phyloP scores from a whole-genome alignment of 257 asterid species.

The Nicotiana sylvestris region DNA sequence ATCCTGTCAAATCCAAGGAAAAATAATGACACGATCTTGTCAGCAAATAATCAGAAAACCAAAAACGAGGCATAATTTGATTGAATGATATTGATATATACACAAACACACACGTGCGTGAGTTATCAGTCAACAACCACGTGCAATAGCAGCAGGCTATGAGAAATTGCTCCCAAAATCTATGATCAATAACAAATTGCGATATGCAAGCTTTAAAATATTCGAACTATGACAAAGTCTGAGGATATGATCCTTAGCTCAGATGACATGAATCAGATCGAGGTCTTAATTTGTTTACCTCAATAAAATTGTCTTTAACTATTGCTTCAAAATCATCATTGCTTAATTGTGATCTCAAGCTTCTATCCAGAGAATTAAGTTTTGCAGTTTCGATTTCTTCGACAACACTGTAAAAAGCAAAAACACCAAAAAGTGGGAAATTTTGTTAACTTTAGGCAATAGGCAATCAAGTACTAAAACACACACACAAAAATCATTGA shows the following conservation, averaged over 20 bases:
- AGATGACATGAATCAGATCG: slow-evolving; percentile 5
- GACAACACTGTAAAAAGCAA: slow-evolving; percentile 46
- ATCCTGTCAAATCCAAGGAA: slow-evolving; percentile 38
- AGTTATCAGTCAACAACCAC: not conserved
- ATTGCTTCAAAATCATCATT: slow-evolving; percentile 41
- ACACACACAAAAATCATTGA: not conserved
- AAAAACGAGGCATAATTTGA: not conserved
- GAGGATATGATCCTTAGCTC: not conserved
- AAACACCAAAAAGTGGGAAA: slow-evolving; percentile 17
- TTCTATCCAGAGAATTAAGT: slow-evolving; percentile 45
- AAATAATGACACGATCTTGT: not conserved
- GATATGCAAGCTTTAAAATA: not conserved
- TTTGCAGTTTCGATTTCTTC: slow-evolving; percentile 59
- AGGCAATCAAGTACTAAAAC: not conserved
- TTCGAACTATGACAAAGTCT: not conserved
- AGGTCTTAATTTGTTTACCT: slow-evolving; percentile 36
- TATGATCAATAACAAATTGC: not conserved
- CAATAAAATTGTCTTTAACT: slow-evolving; percentile 30
- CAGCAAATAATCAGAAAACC: not conserved
- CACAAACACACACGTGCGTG: not conserved
- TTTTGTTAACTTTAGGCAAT: not conserved
- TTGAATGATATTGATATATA: not conserved
- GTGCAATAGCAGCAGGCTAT: not conserved
- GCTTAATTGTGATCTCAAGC: slow-evolving; percentile 66
- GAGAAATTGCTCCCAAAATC: not conserved